phyloP scores from a whole-genome alignment of 768 basidiomycete species.

The Phanerochaete carnosa region DNA sequence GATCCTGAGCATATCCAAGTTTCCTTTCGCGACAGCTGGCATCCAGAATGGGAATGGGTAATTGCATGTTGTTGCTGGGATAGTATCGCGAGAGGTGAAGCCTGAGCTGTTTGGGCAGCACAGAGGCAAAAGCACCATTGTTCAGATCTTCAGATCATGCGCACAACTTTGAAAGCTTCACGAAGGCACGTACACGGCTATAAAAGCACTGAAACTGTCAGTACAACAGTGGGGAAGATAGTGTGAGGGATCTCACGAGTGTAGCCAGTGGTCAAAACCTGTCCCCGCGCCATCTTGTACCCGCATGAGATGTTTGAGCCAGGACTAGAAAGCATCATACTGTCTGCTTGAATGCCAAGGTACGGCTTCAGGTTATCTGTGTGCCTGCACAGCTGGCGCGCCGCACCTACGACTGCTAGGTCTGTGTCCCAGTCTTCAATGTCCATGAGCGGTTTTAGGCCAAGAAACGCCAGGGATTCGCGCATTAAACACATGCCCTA shows the following conservation, averaged over 20 bases:
- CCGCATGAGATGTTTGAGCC: conserved; percentile 30
- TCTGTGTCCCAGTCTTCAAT: conserved; percentile 77
- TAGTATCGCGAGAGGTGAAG: conserved; percentile 41
- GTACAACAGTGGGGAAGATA: neutral
- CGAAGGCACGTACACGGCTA: conserved; percentile 41
- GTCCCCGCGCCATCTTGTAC: conserved; percentile 40
- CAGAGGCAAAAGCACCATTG: conserved; percentile 31
- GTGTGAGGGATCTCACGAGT: conserved; percentile 43
- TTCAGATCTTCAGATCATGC: conserved; percentile 35
- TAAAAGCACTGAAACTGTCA: neutral
- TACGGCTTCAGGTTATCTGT: conserved; percentile 37
- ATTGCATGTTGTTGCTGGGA: conserved; percentile 19
- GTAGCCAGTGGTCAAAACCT: conserved; percentile 51
- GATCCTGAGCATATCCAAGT: conserved; percentile 37
- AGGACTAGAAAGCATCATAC: conserved; percentile 16
- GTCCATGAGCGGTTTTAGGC: conserved; percentile 40
- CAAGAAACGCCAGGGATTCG: conserved; percentile 70
- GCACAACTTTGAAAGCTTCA: conserved; percentile 53
- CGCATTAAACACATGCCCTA: conserved; percentile 51
- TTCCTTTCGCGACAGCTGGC: conserved; percentile 17
- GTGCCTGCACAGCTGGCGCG: conserved; percentile 29
- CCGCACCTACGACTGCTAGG: conserved; percentile 41
- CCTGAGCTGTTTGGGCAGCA: conserved; percentile 43
- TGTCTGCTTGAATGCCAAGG: conserved; percentile 28
- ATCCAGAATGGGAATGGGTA: conserved; percentile 24